Evolutionary conservation across 1,139 yeast species (phyloP), one percentile per base, ranked within the genome.

Genomic region (Geotrichum aggregatum): DNA sequence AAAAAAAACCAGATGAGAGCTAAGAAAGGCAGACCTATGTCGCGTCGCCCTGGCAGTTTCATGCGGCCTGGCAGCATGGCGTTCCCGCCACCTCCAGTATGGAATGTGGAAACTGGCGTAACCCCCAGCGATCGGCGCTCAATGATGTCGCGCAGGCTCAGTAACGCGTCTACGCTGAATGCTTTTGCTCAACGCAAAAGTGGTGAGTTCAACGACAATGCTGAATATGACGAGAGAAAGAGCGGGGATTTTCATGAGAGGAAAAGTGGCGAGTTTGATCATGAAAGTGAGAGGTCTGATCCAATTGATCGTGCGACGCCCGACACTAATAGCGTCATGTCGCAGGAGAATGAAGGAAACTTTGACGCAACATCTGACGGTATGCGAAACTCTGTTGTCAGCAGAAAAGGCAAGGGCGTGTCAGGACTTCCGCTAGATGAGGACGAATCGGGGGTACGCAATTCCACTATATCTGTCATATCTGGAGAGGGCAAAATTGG

Each of bases 281-380:
- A 13, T 18, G 35, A 33, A 6, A 11, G 16, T 11, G 16, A 33
- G 5, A 3, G n/a, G 5, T 14, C n/a, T 11, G 5, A 11, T 5
- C n/a, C 35, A 33, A n/a, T 14, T 13, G 35, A 36, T 14, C 11
- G 41, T 14, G 5, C 21, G 5, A 24, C 28, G 7, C 28, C 28
- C 7, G 41, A 36, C 5, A 36, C n/a, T 16, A 21, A 5, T 5
- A 47, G 44, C 30, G 24, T 50, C 44, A 19, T n/a, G n/a, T 45
- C 60, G 31, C 63, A 59, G 44, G 62, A 57, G 24, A 52, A 34
- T 34, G 47, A 44, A 31, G 31, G n/a, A 30, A 14, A 19, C 7
- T 14, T 16, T n/a, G 22, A 16, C 5, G 11, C 16, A 31, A 7
- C n/a, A n/a, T n/a, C 10, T n/a, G 45, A 14, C n/a, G 11, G 36